These are phyloP conservation scores for Metschnikowia henanensis DNA, from an alignment of 805 yeast genomes.

Conservation along the genomic window DNA sequence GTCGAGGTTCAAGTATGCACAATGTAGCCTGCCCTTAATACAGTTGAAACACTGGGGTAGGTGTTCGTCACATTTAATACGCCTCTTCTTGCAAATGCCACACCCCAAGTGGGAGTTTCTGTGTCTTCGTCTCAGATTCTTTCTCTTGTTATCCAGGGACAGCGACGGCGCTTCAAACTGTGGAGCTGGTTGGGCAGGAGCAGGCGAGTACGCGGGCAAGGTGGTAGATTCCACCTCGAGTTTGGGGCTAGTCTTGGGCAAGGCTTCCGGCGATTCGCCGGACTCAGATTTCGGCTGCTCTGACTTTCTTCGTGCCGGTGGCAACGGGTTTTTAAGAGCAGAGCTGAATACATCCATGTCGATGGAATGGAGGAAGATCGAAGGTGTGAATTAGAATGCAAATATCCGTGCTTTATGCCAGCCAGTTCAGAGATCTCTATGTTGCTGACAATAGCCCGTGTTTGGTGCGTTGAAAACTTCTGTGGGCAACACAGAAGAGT, in stretches of 20 bases:
- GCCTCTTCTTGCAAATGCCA: slow-evolving; percentile 60
- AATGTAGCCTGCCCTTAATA: slow-evolving; percentile 44
- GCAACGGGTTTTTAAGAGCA: slow-evolving; percentile 36
- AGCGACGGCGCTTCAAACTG: background rate
- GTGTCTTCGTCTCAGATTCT: slow-evolving; percentile 56
- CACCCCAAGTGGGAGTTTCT: slow-evolving; percentile 77
- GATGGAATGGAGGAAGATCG: background rate
- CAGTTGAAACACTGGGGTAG: slow-evolving; percentile 62
- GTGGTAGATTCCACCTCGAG: background rate
- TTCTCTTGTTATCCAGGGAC: slow-evolving; percentile 26
- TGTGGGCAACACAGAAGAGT: background rate
- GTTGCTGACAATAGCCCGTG: background rate
- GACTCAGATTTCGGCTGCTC: background rate
- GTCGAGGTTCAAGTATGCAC: slow-evolving; percentile 51
- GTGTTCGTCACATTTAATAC: slow-evolving; percentile 65
- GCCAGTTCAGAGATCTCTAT: background rate
- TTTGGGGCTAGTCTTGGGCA: slow-evolving; percentile 1
- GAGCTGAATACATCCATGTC: slow-evolving; percentile 27
- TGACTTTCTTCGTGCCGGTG: slow-evolving; percentile 29
- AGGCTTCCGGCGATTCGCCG: slow-evolving; percentile 2
- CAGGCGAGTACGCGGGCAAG: background rate
- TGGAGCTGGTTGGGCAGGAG: background rate
- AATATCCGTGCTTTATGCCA: no score
- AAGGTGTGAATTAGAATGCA: background rate
- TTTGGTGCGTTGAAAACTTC: background rate